A percentile compares a stretch with the other conserved stretches of the same genome.
Evolutionary conservation across 768 basidiomycete species (phyloP).

Genomic region (Kwoniella europaea): DNA sequence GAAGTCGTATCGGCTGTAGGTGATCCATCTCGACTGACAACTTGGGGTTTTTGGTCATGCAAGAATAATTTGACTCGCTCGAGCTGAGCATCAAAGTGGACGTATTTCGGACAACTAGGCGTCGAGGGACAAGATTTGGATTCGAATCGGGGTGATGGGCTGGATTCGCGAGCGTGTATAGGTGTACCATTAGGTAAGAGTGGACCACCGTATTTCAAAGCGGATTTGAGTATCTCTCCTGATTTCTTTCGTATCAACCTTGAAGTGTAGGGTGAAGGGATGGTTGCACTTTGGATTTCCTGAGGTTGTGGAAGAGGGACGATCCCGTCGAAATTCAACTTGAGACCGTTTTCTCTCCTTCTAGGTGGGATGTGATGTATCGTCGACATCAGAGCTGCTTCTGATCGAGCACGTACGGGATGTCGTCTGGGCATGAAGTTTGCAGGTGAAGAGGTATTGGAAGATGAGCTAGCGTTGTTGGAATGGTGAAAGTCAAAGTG

Average conservation of each 20-base stretch:
- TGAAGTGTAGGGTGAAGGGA: conserved; percentile 52
- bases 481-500: conserved; percentile 13
- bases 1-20: conserved; percentile 70
- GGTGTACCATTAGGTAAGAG: conserved; percentile 62
- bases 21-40: conserved; percentile 87
- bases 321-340: conserved; percentile 55
- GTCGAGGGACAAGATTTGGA: conserved; percentile 75
- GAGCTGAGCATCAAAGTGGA: conserved; percentile 89
- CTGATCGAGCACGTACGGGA: conserved; percentile 29
- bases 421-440: conserved; percentile 32
- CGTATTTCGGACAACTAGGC: conserved; percentile 75
- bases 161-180: conserved; percentile 18
- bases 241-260: conserved; percentile 83
- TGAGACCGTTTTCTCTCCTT: conserved; percentile 52
- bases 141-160: conserved; percentile 52
- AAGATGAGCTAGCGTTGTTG: neutral
- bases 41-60: conserved; percentile 90
- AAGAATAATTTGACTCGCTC: conserved; percentile 95
- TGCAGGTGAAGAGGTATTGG: conserved; percentile 28
- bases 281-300: conserved; percentile 33
- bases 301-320: conserved; percentile 26
- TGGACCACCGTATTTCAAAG: conserved; percentile 72
- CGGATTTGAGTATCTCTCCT: conserved; percentile 88
- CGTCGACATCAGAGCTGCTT: conserved; percentile 31
- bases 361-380: conserved; percentile 21